Evolutionary conservation across 2,329 filamentous ascomycete genomes (phyloP), one percentile per base, ranked within the genome.

Genomic region (Alternaria conjuncta): DNA sequence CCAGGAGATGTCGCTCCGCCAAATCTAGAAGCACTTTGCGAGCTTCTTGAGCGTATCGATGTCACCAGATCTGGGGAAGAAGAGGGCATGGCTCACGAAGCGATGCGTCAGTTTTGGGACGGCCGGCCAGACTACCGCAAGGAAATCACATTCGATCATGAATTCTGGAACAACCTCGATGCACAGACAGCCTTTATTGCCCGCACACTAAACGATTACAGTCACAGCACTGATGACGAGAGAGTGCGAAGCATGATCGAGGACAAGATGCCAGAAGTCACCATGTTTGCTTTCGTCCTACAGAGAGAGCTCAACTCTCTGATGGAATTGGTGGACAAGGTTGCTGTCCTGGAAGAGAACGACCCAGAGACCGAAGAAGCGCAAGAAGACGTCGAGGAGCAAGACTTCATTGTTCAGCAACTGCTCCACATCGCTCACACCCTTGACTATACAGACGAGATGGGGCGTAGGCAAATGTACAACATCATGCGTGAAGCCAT

Each of bases 71-170:
- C 94, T 5, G 94, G 94, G 2, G 89, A 92, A 20, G 94, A 97
- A 77, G 92, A 91, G 59, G 96, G 96, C 6, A 92, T 98, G 63
- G 95, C 93, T 2, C 86, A 96, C 9, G 92, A 97, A 76, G 96
- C 96, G 1, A 97, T 99, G 94, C 91, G 88, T 65, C 92, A 93
- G 51, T 98, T 99, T 80, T 99, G 96, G 96, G 92, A 96, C 70
- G 93, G 94, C 5, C 89, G 96, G 18, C 92, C 93, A 3, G 92
- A 96, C 76, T 94, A 94, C 74, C 85, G 90, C 55, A 90, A 94
- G 57, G 88, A 87, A 28, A 86, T 94, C 57, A 85, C 82, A 23
- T 93, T 96, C 67, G 87, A 91, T 66, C 89, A 94, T 71, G 82
- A 84, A 15, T 95, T 92, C 80, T 96, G 92, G 91, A 89, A 94